These are phyloP conservation scores for Aspergillus amoenus DNA, from an alignment of 2,329 filamentous ascomycete genomes.

Conservation along the genomic window DNA sequence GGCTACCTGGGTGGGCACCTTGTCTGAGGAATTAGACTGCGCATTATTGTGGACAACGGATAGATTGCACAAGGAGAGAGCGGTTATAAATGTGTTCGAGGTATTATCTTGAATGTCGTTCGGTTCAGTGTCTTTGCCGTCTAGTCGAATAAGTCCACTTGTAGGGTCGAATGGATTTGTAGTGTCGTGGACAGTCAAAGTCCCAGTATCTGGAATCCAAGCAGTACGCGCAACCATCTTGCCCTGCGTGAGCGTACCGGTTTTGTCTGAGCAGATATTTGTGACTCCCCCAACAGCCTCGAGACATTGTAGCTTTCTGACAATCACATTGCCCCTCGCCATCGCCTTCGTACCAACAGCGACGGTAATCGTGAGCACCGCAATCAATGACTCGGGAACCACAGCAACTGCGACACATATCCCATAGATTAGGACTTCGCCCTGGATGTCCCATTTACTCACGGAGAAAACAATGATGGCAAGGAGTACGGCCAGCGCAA, in stretches of 20 bases:
- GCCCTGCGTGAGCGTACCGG: slow-evolving; percentile 55
- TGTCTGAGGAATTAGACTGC: neutral
- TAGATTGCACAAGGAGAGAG: slow-evolving; percentile 57
- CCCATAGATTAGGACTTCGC: slow-evolving; percentile 61
- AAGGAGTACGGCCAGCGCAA: slow-evolving; percentile 65
- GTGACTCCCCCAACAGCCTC: slow-evolving; percentile 59
- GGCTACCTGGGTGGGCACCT: slow-evolving; percentile 14
- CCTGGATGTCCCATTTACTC: slow-evolving; percentile 55
- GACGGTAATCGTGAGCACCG: slow-evolving; percentile 62
- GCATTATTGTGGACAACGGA: slow-evolving; percentile 49
- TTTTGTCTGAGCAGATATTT: slow-evolving; percentile 60
- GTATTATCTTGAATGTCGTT: slow-evolving; percentile 30
- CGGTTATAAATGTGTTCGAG: slow-evolving; percentile 53
- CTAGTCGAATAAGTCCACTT: slow-evolving; percentile 47
- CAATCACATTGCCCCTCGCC: slow-evolving; percentile 54
- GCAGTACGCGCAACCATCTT: slow-evolving; percentile 62
- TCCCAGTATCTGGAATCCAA: slow-evolving; percentile 55
- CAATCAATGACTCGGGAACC: slow-evolving; percentile 64
- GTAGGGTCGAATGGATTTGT: slow-evolving; percentile 58
- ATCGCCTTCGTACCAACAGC: slow-evolving; percentile 56
- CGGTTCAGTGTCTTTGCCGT: slow-evolving; percentile 30
- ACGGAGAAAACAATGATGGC: slow-evolving; percentile 64
- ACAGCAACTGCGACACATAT: slow-evolving; percentile 60
- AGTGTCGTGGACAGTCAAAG: slow-evolving; percentile 53
- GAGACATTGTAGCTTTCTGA: slow-evolving; percentile 54